phyloP scores from a whole-genome alignment of 768 basidiomycete species.

The Ramaria sp. region DNA sequence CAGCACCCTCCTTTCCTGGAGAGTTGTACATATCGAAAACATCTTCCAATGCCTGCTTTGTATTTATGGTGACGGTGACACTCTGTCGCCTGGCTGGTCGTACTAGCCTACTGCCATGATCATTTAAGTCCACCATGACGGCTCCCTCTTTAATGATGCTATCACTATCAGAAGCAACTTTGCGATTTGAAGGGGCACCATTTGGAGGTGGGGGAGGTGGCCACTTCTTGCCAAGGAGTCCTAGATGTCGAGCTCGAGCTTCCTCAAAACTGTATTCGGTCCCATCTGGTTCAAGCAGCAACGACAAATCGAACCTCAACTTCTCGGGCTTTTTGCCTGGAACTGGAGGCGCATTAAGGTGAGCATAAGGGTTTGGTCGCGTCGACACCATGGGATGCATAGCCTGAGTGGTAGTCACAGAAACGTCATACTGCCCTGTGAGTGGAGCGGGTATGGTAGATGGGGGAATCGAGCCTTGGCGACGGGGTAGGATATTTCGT shows the following conservation, averaged over 20 bases:
- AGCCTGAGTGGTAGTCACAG: constrained; percentile 16
- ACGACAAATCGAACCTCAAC: constrained; percentile 51
- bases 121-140: constrained; percentile 45
- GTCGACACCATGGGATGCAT: background rate
- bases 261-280: constrained; percentile 82
- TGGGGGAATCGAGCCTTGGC: background rate
- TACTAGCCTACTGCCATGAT: constrained; percentile 36
- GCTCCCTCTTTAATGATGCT: background rate
- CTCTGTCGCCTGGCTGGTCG: constrained; percentile 21
- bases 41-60: constrained; percentile 87
- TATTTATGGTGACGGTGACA: constrained; percentile 88
- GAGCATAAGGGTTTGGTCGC: constrained; percentile 43
- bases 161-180: background rate
- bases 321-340: constrained; percentile 66
- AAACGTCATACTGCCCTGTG: constrained; percentile 14
- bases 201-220: constrained; percentile 44
- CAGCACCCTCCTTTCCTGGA: constrained; percentile 41
- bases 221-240: constrained; percentile 80
- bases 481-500: background rate
- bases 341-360: constrained; percentile 59
- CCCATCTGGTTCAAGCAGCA: constrained; percentile 66
- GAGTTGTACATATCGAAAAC: constrained; percentile 97
- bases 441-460: background rate
- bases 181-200: constrained; percentile 19
- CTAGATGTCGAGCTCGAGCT: constrained; percentile 71